Evolutionary conservation across 805 yeast genomes (phyloP).

Genomic region (Saccharomycopsis sp.): DNA sequence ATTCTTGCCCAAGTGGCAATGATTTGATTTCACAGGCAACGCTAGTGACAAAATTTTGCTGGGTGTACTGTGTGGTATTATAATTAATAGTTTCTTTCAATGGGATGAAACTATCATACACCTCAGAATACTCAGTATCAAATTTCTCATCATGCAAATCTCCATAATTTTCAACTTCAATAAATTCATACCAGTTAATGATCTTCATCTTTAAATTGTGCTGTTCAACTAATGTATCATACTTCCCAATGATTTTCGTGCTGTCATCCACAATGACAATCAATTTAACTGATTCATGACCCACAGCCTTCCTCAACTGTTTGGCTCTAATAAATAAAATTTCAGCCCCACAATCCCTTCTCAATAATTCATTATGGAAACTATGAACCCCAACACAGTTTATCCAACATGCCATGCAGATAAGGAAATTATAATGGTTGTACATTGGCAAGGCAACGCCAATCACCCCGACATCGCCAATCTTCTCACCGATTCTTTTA

Average conservation of each 20-base stretch:
- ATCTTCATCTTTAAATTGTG: background rate
- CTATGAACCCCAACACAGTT: conserved; percentile 16
- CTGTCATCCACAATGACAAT: conserved; percentile 10
- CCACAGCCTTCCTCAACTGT: conserved; percentile 8
- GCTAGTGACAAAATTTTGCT: conserved; percentile 15
- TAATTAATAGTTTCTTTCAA: conserved; percentile 19
- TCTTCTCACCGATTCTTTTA: background rate
- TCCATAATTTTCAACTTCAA: conserved; percentile 2
- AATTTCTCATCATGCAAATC: conserved; percentile 6
- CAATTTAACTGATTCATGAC: conserved; percentile 1
- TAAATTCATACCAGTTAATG: conserved; percentile 14
- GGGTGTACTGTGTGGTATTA: conserved; percentile 18
- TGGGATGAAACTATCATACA: conserved; percentile 15
- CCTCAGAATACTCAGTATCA: conserved; percentile 9
- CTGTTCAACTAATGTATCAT: background rate
- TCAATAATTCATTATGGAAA: conserved; percentile 10
- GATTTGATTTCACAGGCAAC: conserved; percentile 19
- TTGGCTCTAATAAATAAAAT: conserved; percentile 7
- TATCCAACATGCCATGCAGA: conserved; percentile 19
- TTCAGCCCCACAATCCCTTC: conserved; percentile 4
- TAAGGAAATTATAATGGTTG: conserved; percentile 7
- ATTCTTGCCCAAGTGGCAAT: conserved; percentile 12
- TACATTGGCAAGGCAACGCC: conserved; percentile 16
- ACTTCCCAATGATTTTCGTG: background rate
- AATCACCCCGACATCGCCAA: background rate